These are phyloP conservation scores for Chaetothyriales sp. DNA, from an alignment of 2,329 filamentous ascomycete species.

Conservation along the genomic window DNA sequence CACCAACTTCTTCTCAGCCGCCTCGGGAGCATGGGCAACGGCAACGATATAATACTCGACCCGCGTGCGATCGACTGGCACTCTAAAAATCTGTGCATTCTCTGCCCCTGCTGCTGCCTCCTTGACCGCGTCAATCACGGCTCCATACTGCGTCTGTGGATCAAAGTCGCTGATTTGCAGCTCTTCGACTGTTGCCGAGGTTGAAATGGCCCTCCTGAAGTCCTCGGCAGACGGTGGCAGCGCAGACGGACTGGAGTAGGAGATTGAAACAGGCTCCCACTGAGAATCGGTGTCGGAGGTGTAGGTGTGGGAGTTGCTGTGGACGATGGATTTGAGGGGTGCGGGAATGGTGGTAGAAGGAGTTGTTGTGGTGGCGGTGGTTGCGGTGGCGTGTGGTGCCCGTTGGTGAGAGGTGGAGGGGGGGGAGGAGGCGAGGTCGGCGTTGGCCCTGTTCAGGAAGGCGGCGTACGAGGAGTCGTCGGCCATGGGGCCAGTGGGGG, in stretches of 20 bases:
- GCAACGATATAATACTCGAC: constrained; percentile 63
- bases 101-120: constrained; percentile 37
- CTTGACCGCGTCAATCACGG: constrained; percentile 42
- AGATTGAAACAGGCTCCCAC: neutral
- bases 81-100: constrained; percentile 64
- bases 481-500: constrained; percentile 25
- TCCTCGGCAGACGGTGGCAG: constrained; percentile 41
- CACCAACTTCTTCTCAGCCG: constrained; percentile 49
- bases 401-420: constrained; percentile 11
- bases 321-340: constrained; percentile 47
- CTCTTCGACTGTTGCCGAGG: constrained; percentile 43
- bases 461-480: constrained; percentile 71
- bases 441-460: constrained; percentile 79
- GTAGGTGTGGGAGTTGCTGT: constrained; percentile 39
- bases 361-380: constrained; percentile 19
- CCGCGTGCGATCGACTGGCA: constrained; percentile 39
- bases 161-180: constrained; percentile 62
- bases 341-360: constrained; percentile 14
- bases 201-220: constrained; percentile 54
- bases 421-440: constrained; percentile 37
- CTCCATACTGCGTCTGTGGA: constrained; percentile 52
- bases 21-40: constrained; percentile 36
- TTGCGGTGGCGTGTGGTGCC: constrained; percentile 11
- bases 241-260: neutral
- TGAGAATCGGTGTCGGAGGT: neutral